A percentile compares a stretch with the other conserved stretches of the same genome.
Evolutionary conservation across 2,329 filamentous ascomycete genomes (phyloP).

Genomic region (Phialophora macrospora): DNA sequence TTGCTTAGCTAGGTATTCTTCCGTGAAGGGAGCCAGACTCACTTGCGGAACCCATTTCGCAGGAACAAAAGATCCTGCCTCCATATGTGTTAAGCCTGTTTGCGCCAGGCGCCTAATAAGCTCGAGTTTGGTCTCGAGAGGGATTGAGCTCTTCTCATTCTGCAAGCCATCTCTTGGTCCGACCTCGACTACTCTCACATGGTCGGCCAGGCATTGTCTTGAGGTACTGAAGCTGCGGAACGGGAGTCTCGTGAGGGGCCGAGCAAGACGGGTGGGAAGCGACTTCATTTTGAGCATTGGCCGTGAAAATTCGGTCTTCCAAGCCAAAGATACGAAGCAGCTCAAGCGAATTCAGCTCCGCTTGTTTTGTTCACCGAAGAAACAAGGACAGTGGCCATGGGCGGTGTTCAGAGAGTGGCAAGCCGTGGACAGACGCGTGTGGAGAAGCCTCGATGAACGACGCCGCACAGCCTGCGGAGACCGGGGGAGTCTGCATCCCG

Average conservation of each 20-base stretch:
- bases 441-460: conserved; percentile 9
- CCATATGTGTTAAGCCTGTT: conserved; percentile 57
- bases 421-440: conserved; percentile 5
- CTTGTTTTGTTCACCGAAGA: neutral
- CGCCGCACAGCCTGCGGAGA: neutral
- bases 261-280: conserved; percentile 5
- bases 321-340: neutral
- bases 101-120: conserved; percentile 54
- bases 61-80: conserved; percentile 59
- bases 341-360: neutral
- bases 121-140: conserved; percentile 56
- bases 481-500: neutral
- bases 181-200: conserved; percentile 60
- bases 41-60: conserved; percentile 62
- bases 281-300: conserved; percentile 22
- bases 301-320: neutral
- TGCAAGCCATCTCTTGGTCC: conserved; percentile 60
- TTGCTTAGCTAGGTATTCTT: neutral
- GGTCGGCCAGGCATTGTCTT: conserved; percentile 48
- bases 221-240: conserved; percentile 37
- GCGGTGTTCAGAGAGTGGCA: neutral
- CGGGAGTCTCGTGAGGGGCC: conserved; percentile 2
- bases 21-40: conserved; percentile 29
- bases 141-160: conserved; percentile 57
- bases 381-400: neutral